A percentile compares a stretch with the other conserved stretches of the same genome.
These are phyloP conservation scores for Polytrichum formosum DNA, from an alignment of 225 moss, liverwort and hornwort species.

Conservation along the genomic window DNA sequence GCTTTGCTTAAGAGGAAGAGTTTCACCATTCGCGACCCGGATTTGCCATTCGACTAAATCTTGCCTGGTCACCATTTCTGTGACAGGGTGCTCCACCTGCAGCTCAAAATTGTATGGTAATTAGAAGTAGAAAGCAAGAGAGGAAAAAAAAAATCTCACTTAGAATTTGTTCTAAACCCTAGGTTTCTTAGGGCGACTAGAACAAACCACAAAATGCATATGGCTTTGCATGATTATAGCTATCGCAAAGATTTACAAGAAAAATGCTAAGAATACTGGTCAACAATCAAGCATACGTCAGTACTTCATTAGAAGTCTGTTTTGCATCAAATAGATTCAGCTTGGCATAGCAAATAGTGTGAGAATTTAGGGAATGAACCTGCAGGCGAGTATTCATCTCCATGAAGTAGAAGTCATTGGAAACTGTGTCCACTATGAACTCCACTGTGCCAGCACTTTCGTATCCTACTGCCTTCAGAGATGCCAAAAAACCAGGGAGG, in stretches of 20 bases:
- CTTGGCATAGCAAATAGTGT: neutral
- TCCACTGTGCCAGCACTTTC: slow-evolving; percentile 98
- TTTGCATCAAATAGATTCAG: neutral
- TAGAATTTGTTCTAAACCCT: too few relatives aligned
- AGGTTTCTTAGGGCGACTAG: too few relatives aligned
- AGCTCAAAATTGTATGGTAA: slow-evolving; percentile 6
- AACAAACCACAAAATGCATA: too few relatives aligned
- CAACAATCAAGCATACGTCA: too few relatives aligned
- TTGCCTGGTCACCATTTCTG: slow-evolving; percentile 95
- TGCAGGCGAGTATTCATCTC: slow-evolving; percentile 99
- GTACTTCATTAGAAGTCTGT: too few relatives aligned
- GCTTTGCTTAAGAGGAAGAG: slow-evolving; percentile 74
- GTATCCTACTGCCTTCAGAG: slow-evolving; percentile 81
- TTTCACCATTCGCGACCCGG: slow-evolving; percentile 82
- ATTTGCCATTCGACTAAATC: slow-evolving; percentile 99
- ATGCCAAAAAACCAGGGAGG: slow-evolving; percentile 5
- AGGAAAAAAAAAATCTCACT: too few relatives aligned
- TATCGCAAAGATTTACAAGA: too few relatives aligned
- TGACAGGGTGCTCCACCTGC: slow-evolving; percentile 98
- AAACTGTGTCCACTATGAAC: slow-evolving; percentile 86
- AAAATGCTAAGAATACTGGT: too few relatives aligned
- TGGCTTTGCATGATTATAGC: too few relatives aligned
- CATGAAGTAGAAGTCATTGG: slow-evolving; percentile 94
- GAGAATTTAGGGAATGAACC: slow-evolving; percentile 27
- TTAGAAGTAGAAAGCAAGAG: neutral